Base-by-base conservation (phyloP, 2,329 filamentous ascomycete genomes). In the Exophiala bonariae region DNA sequence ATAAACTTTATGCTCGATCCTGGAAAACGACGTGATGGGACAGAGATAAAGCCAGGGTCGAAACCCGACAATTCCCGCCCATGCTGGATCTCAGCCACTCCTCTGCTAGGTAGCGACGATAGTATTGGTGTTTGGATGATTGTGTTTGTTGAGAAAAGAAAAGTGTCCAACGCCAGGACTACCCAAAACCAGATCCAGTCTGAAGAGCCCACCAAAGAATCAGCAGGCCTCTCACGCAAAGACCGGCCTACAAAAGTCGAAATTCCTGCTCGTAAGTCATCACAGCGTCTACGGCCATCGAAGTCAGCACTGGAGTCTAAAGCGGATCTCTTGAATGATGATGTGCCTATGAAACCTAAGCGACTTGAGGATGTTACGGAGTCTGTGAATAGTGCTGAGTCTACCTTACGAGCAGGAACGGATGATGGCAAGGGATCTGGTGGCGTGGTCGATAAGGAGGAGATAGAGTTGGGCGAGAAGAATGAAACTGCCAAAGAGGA, bases 101-200 rank as follows among this genome's bases (percentile, higher is more conserved):
- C 71, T 2, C 47, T 74, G 8, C 50, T 72, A 9, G 71, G 70
- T 4, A 61, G 58, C 16, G 70, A 74, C 45, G 68, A 69, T 22
- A 61, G 60, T 34, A 66, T 73, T 11, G 71, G 71, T 4, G 71
- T 74, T 1, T 74, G 71, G 71, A 74, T 74, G 69, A 59, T 73
- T 2, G 68, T 74, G 3, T 63, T 74, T 59, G 67, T 72, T 1
- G 71, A 73, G 44, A 63, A 67, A 30, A 44, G 22, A 2, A 52
- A 47, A 36, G 48, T 47, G 17, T 34, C 35, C 13, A 37, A 20
- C 10, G 14, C 17, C 4, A 18, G 13, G 13, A 31, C 18, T 8
- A 17, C 28, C 28, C 10, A n/a, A 14, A 31, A 23, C 13, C 9
- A 46, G 14, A 16, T 16, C 20, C 17, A 38, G 35, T 28, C 32